Evolutionary conservation across 306 rosid genomes (phyloP).

Genomic region (Glycine latifolia): DNA sequence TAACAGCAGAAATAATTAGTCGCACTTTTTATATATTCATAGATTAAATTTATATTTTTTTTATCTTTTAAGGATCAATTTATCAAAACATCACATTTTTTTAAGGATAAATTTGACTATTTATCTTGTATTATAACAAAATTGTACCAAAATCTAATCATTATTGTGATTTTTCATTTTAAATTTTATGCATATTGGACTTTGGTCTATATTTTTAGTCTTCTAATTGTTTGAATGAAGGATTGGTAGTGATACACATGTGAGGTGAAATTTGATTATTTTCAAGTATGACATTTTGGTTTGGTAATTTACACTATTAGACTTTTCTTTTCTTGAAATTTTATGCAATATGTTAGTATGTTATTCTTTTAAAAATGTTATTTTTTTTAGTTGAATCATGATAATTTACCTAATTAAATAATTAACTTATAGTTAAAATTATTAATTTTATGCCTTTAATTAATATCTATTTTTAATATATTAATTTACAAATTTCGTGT

Average conservation of each 20-base stretch:
- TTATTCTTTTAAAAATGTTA: neutral
- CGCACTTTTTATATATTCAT: no score
- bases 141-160: neutral
- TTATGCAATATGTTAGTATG: neutral
- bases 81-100: no score
- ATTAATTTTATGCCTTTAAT: neutral
- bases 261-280: neutral
- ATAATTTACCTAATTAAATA: neutral
- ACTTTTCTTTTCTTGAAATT: neutral
- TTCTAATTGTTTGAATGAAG: neutral
- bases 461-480: neutral
- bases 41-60: no score
- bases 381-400: neutral
- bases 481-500: neutral
- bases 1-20: no score
- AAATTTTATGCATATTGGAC: neutral
- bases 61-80: no score
- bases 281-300: neutral
- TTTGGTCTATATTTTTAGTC: neutral
- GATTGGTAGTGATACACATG: neutral
- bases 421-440: neutral
- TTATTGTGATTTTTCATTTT: neutral
- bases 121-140: neutral
- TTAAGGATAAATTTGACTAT: no score
- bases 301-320: neutral